Percentiles rank a stretch among this genome's conserved stretches.
These are phyloP conservation scores for Monilinia aucupariae DNA, from an alignment of 2,329 filamentous ascomycete species.

Conservation along the genomic window DNA sequence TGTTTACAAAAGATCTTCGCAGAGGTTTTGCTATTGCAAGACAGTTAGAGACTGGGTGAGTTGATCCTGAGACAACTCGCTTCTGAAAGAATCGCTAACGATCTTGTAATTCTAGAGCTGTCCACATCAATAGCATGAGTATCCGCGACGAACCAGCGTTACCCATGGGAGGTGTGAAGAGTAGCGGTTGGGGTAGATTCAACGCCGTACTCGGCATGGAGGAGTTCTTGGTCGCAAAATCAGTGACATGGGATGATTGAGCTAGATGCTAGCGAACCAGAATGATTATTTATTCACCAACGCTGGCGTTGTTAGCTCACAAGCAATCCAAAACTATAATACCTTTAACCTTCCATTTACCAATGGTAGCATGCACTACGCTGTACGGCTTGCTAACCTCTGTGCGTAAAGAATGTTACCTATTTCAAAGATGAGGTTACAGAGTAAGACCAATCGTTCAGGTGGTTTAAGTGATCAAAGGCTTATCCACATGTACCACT, in stretches of 20 bases:
- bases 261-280: too few species aligned
- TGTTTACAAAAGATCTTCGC: slow-evolving; percentile 58
- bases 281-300: too few species aligned
- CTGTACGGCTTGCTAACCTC: too few species aligned
- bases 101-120: slow-evolving; percentile 58
- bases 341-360: too few species aligned
- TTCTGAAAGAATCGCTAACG: slow-evolving; percentile 24
- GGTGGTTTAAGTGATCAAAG: too few species aligned
- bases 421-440: too few species aligned
- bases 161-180: slow-evolving; percentile 42
- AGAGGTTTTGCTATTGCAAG: slow-evolving; percentile 32
- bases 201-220: slow-evolving; percentile 10
- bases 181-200: slow-evolving; percentile 59
- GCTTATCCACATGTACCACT: too few species aligned
- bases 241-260: slow-evolving; percentile 18
- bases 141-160: slow-evolving; percentile 52
- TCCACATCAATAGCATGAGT: slow-evolving; percentile 62
- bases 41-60: slow-evolving; percentile 47
- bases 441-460: too few species aligned
- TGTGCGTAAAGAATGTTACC: too few species aligned
- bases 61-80: slow-evolving; percentile 26
- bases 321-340: too few species aligned
- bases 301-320: too few species aligned
- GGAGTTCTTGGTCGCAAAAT: slow-evolving; percentile 14
- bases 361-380: too few species aligned